These are phyloP conservation scores for Ascochyta viciae-villosae DNA, from an alignment of 2,329 filamentous ascomycete genomes.

Conservation along the genomic window DNA sequence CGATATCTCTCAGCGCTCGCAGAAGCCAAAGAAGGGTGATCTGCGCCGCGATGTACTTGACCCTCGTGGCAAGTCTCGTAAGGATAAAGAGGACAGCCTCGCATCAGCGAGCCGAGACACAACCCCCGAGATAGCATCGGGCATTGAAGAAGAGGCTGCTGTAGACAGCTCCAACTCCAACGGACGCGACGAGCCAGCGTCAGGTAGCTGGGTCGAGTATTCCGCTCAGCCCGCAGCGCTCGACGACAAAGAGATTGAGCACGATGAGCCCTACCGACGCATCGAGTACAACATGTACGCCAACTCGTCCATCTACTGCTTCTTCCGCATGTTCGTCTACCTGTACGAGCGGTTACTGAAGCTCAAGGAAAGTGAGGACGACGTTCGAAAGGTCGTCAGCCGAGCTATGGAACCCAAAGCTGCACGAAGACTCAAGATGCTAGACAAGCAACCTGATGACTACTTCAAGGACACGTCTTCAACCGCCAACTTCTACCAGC, in stretches of 20 bases:
- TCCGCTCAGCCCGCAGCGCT: constrained; percentile 62
- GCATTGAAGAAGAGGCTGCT: constrained; percentile 76
- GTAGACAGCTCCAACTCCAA: constrained; percentile 64
- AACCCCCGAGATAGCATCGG: constrained; percentile 82
- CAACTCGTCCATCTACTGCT: constrained; percentile 91
- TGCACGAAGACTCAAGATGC: constrained; percentile 81
- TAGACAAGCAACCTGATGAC: constrained; percentile 75
- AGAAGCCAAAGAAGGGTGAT: constrained; percentile 70
- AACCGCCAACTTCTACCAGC: constrained; percentile 79
- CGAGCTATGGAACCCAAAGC: constrained; percentile 79
- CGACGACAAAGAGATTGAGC: constrained; percentile 69
- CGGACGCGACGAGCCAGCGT: constrained; percentile 67
- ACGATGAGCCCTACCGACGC: constrained; percentile 81
- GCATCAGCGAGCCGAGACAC: constrained; percentile 83
- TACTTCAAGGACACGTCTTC: constrained; percentile 73
- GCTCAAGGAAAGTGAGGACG: constrained; percentile 79
- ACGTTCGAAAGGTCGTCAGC: constrained; percentile 75
- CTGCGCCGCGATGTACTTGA: constrained; percentile 89
- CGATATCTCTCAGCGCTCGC: constrained; percentile 68
- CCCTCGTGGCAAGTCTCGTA: constrained; percentile 73
- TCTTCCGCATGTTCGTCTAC: constrained; percentile 92
- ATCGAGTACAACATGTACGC: constrained; percentile 88
- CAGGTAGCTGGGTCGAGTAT: constrained; percentile 69
- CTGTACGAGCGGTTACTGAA: constrained; percentile 83
- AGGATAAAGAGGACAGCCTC: constrained; percentile 81